Evolutionary conservation across 805 yeast species (phyloP).

Genomic region (Lachancea kluyveri): DNA sequence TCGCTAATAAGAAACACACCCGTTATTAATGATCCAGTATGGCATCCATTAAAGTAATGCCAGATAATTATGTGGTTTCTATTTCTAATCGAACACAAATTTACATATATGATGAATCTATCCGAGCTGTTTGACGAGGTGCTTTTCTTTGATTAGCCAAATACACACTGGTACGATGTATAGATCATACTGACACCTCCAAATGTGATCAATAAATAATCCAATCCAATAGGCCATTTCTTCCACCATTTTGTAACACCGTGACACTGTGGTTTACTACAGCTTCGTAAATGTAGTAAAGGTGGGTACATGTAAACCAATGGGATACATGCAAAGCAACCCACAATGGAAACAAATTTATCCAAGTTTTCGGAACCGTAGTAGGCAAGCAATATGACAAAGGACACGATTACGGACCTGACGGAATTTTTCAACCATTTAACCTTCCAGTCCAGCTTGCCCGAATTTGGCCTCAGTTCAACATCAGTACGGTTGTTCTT

Average conservation of each 20-base stretch:
- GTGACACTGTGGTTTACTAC: constrained; percentile 29
- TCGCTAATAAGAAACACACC: no score
- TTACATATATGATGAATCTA: no score
- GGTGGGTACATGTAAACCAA: constrained; percentile 85
- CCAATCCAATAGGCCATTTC: constrained; percentile 36
- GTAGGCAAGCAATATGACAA: constrained; percentile 54
- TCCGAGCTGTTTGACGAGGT: no score
- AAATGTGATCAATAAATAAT: constrained; percentile 42
- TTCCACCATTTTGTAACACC: constrained; percentile 10
- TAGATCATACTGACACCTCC: constrained; percentile 62
- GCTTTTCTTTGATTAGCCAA: constrained; percentile 11
- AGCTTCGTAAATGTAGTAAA: constrained; percentile 56
- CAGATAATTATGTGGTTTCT: no score
- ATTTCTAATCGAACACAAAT: no score
- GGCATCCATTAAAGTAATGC: no score
- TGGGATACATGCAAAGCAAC: constrained; percentile 82
- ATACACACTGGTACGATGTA: constrained; percentile 56
- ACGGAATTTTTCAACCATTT: constrained; percentile 66
- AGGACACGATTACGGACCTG: constrained; percentile 46
- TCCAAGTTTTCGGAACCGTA: constrained; percentile 67
- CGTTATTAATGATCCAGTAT: no score
- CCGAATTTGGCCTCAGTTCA: constrained; percentile 35
- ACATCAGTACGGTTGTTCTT: constrained; percentile 13
- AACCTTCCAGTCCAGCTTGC: constrained; percentile 44
- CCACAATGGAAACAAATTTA: constrained; percentile 71